Percentiles rank a stretch among this genome's conserved stretches.
These are phyloP conservation scores for Ophiocordyceps sinensis DNA, from an alignment of 2,329 filamentous ascomycete species.

Conservation along the genomic window DNA sequence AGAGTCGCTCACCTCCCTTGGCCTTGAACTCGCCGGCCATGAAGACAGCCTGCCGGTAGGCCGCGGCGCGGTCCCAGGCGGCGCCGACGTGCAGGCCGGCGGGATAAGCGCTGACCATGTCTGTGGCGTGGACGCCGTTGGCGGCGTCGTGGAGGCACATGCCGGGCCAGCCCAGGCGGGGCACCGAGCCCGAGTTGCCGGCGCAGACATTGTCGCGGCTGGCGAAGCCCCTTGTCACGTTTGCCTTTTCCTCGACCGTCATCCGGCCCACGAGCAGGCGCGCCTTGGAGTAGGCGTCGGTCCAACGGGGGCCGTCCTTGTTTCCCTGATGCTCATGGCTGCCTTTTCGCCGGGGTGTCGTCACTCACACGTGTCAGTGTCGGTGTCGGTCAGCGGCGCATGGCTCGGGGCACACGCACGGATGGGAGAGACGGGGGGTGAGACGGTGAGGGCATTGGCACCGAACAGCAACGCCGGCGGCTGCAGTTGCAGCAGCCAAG, in stretches of 20 bases:
- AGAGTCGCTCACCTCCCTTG: slow-evolving; percentile 35
- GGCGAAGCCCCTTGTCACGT: slow-evolving; percentile 36
- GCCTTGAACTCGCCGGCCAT: slow-evolving; percentile 43
- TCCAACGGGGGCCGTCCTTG: slow-evolving; percentile 27
- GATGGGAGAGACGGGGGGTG: too few relatives aligned
- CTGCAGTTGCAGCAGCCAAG: too few relatives aligned
- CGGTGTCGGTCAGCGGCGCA: not conserved
- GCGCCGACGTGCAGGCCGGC: slow-evolving; percentile 33
- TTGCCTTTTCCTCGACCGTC: slow-evolving; percentile 51
- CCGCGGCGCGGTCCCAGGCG: slow-evolving; percentile 38
- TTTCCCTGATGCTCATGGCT: not conserved
- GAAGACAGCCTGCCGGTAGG: slow-evolving; percentile 32
- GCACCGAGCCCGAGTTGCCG: slow-evolving; percentile 30
- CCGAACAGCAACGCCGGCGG: too few relatives aligned
- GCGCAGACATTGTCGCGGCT: slow-evolving; percentile 32
- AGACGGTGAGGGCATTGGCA: too few relatives aligned
- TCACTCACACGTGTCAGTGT: not conserved
- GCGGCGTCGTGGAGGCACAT: slow-evolving; percentile 35
- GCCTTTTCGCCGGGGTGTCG: not conserved
- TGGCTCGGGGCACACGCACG: too few relatives aligned
- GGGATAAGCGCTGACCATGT: slow-evolving; percentile 32
- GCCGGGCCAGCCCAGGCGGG: slow-evolving; percentile 29
- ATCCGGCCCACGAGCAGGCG: slow-evolving; percentile 41
- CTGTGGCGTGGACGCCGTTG: slow-evolving; percentile 32
- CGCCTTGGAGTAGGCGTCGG: slow-evolving; percentile 42